Evolutionary conservation across 768 basidiomycete species (phyloP).

Genomic region (Serpula lacrymans): DNA sequence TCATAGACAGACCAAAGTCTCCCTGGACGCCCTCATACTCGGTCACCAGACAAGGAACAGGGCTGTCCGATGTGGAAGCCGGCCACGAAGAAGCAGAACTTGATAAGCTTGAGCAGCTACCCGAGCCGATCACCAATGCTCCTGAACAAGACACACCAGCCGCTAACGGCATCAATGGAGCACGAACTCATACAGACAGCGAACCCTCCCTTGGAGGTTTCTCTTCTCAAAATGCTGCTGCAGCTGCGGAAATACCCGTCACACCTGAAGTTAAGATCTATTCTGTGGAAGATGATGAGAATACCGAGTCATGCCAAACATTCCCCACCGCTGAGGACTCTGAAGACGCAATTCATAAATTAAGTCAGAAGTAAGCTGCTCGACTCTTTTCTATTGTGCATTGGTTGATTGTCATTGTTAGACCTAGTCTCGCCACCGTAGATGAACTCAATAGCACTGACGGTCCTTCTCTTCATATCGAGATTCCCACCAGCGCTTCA

Average conservation of each 20-base stretch:
- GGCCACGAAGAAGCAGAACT: slow-evolving; percentile 9
- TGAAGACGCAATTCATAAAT: slow-evolving; percentile 10
- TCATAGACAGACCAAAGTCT: slow-evolving; percentile 25
- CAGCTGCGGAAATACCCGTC: no score
- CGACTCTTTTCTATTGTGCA: background rate
- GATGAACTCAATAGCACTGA: slow-evolving; percentile 7
- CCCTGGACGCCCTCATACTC: slow-evolving; percentile 36
- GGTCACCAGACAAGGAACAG: slow-evolving; percentile 28
- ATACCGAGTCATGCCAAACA: slow-evolving; percentile 6
- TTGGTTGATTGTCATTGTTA: slow-evolving; percentile 1
- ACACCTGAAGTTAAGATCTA: no score
- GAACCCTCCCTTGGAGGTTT: background rate
- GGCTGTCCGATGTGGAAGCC: no score
- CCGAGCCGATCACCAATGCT: background rate
- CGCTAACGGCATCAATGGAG: no score
- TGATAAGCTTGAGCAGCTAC: slow-evolving; percentile 5
- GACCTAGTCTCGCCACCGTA: slow-evolving; percentile 5
- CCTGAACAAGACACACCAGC: background rate
- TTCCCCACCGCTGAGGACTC: slow-evolving; percentile 14
- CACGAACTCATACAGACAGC: no score
- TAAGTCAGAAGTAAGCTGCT: slow-evolving; percentile 10
- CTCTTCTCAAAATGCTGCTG: background rate
- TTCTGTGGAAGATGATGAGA: slow-evolving; percentile 1
- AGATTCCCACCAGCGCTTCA: slow-evolving; percentile 10
- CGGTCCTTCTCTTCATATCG: slow-evolving; percentile 7